These are phyloP conservation scores for Prunella vulgaris DNA, from an alignment of 257 asterid genomes.

Conservation along the genomic window DNA sequence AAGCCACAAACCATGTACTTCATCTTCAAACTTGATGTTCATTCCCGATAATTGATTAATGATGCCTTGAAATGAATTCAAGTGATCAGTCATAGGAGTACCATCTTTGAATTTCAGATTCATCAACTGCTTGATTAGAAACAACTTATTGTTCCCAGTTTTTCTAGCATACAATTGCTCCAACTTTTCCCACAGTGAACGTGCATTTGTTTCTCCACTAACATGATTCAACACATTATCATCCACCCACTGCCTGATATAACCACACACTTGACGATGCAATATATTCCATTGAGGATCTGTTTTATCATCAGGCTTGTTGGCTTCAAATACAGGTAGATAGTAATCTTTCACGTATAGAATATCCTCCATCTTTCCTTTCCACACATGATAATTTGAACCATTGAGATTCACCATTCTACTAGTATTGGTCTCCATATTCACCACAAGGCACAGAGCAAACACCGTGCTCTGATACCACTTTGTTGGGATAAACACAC, in stretches of 20 bases:
- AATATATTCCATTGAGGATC: slow-evolving; percentile 1
- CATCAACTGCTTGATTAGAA: slow-evolving; percentile 14
- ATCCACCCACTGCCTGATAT: neutral
- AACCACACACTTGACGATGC: slow-evolving; percentile 4
- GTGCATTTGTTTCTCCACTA: neutral
- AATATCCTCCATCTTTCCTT: slow-evolving; percentile 17
- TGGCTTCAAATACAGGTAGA: neutral
- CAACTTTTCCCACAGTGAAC: neutral
- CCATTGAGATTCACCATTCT: slow-evolving; percentile 15
- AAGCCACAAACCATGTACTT: neutral
- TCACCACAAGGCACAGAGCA: neutral
- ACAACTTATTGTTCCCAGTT: slow-evolving; percentile 11
- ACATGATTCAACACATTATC: slow-evolving; percentile 10
- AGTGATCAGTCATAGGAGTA: slow-evolving; percentile 1
- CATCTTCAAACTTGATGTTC: slow-evolving; percentile 12
- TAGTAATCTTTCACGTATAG: slow-evolving; percentile 16
- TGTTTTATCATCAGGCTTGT: neutral
- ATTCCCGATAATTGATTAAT: neutral
- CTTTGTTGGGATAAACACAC: slow-evolving; percentile 8
- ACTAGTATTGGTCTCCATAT: slow-evolving; percentile 11
- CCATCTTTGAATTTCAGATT: slow-evolving; percentile 4
- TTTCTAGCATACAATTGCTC: slow-evolving; percentile 12
- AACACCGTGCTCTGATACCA: neutral
- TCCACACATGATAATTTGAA: slow-evolving; percentile 15
- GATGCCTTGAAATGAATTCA: slow-evolving; percentile 14